A percentile compares a stretch with the other conserved stretches of the same genome.
phyloP scores from a whole-genome alignment of 192 early-diverging fungal species.

The Fimicolochytrium jonesii region DNA sequence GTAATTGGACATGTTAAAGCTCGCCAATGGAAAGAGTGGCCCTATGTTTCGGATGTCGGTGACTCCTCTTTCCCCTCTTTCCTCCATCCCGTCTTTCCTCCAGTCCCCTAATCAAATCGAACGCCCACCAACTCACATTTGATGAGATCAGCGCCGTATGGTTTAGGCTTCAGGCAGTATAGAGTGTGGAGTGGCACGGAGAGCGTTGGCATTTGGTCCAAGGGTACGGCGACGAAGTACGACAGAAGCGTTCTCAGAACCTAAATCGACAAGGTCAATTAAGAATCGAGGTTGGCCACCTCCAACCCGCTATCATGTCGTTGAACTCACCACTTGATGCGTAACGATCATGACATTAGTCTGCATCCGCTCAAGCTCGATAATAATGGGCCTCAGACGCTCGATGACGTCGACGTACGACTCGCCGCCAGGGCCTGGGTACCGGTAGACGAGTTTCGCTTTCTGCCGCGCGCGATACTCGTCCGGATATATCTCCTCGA shows the following conservation, averaged over 20 bases:
- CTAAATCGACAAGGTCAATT: conserved; percentile 3
- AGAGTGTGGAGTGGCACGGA: conserved; percentile 76
- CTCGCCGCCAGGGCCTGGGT: conserved; percentile 95
- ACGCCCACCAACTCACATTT: too few species aligned
- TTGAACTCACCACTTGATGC: conserved; percentile 82
- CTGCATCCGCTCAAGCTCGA: conserved; percentile 93
- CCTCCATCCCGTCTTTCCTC: neutral
- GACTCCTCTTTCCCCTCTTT: too few species aligned
- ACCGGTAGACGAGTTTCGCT: conserved; percentile 91
- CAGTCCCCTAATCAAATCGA: neutral
- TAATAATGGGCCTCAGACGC: conserved; percentile 84
- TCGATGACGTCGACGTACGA: conserved; percentile 93
- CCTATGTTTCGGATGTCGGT: too few species aligned
- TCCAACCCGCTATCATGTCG: too few species aligned
- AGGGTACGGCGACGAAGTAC: conserved; percentile 82
- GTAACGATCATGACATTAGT: conserved; percentile 83
- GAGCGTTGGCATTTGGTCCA: conserved; percentile 75
- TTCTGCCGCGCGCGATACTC: conserved; percentile 74
- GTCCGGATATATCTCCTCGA: conserved; percentile 70
- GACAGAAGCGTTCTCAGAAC: conserved; percentile 79
- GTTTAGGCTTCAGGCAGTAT: conserved; percentile 76
- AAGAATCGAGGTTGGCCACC: too few species aligned
- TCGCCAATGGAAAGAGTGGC: neutral
- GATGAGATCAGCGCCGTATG: conserved; percentile 68
- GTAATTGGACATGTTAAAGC: neutral